A percentile compares a stretch with the other conserved stretches of the same genome.
phyloP scores from a whole-genome alignment of 1,139 yeast species.

The Waltiozyma sp. region DNA sequence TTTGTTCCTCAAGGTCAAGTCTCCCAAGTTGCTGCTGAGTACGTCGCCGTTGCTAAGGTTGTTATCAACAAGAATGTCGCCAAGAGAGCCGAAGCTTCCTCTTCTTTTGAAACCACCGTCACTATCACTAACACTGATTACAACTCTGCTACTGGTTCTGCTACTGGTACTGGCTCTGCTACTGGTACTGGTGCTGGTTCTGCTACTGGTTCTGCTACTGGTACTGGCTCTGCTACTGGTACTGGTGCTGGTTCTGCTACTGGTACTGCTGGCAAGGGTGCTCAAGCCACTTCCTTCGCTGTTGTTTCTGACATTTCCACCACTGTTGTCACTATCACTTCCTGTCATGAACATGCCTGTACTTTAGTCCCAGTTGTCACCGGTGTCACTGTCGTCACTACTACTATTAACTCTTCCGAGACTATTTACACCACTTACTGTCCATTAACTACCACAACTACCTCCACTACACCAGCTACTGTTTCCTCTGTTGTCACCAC shows the following conservation, averaged over 20 bases:
- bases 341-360: slow-evolving; percentile 28
- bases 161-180: not conserved
- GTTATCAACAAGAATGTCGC: not conserved
- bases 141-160: slow-evolving; percentile 1
- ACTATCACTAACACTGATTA: not conserved
- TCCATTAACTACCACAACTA: slow-evolving; percentile 15
- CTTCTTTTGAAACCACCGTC: not conserved
- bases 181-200: not conserved
- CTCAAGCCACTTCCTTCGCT: slow-evolving; percentile 6
- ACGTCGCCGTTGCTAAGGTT: not conserved
- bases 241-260: slow-evolving; percentile 5
- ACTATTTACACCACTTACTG: slow-evolving; percentile 22
- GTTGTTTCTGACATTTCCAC: slow-evolving; percentile 4
- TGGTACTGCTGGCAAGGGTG: slow-evolving; percentile 5
- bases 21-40: not conserved
- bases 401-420: slow-evolving; percentile 11
- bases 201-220: not conserved
- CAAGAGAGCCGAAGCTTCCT: not conserved
- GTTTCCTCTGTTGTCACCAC: not conserved
- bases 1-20: not conserved
- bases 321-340: slow-evolving; percentile 28
- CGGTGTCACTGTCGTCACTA: slow-evolving; percentile 28
- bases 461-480: not conserved
- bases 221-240: slow-evolving; percentile 2
- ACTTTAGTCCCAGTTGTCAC: slow-evolving; percentile 25